These are phyloP conservation scores for Trichoderma pleuroti DNA, from an alignment of 2,329 filamentous ascomycete genomes.

Conservation along the genomic window DNA sequence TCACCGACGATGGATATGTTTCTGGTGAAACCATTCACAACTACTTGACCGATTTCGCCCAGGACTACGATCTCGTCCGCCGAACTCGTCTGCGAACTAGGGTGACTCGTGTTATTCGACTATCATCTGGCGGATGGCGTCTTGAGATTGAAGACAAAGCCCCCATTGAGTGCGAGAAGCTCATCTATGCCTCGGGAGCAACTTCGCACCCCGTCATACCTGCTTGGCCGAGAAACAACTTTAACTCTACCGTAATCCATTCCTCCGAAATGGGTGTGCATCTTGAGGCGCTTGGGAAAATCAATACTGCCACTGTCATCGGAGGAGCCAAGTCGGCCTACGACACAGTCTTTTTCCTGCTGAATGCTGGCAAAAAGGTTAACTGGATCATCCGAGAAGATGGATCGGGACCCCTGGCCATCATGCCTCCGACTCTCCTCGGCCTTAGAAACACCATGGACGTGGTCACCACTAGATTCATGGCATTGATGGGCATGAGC, in stretches of 20 bases:
- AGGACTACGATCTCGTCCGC: constrained; percentile 22
- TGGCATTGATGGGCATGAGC: constrained; percentile 27
- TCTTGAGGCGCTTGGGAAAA: background rate
- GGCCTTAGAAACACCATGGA: constrained; percentile 30
- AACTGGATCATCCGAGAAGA: constrained; percentile 33
- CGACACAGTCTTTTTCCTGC: constrained; percentile 32
- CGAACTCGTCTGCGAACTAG: constrained; percentile 23
- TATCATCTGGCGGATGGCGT: constrained; percentile 23
- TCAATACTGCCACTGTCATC: constrained; percentile 27
- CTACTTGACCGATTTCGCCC: constrained; percentile 30
- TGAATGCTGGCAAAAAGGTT: constrained; percentile 31
- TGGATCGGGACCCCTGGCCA: background rate
- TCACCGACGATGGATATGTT: constrained; percentile 28
- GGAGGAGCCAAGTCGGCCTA: constrained; percentile 35
- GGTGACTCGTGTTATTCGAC: constrained; percentile 20
- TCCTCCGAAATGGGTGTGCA: constrained; percentile 25
- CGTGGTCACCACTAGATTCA: constrained; percentile 26
- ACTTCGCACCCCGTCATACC: constrained; percentile 27
- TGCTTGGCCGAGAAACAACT: constrained; percentile 22
- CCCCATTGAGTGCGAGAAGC: constrained; percentile 23
- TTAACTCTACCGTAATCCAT: constrained; percentile 29
- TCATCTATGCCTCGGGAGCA: constrained; percentile 26
- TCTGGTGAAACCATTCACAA: constrained; percentile 30
- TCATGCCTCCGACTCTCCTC: constrained; percentile 19
- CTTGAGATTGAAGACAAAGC: constrained; percentile 23